Evolutionary conservation across 495 filamentous ascomycete species (phyloP), one percentile per base, ranked within the genome.

Genomic region (Neurospora sp.): DNA sequence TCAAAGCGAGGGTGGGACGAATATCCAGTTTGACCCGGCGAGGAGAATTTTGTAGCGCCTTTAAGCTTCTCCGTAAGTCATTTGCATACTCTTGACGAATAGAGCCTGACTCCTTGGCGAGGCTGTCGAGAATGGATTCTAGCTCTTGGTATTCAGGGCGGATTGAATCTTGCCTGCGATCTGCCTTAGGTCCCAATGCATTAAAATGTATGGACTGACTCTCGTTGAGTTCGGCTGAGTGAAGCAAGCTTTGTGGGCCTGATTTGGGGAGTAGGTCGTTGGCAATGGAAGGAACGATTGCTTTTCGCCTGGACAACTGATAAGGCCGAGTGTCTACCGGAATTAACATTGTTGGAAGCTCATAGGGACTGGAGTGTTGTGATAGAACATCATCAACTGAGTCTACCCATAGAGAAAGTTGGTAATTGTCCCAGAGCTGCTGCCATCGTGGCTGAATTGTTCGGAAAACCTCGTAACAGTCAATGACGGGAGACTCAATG

Each of bases 1-100:
- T 21, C 71, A 38, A 72, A 24, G 24, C 10, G 24, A 42, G 43
- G 21, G 71, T 59, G 38, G 42, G 43, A 66, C 42, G 34, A 45
- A 34, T 31, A 59, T 40, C 54, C 43, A 69, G 24, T 72, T 34
- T 66, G 10, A 75, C 69, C 36, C 73, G 72, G 15, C 70, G 43
- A 3, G 75, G 77, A 17, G 71, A 43, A 24, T 11, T 77, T 59
- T 66, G 69, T 45, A 73, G 28, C 62, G 74, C 48, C 76, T 76
- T 24, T 79, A 78, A 3, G 79, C 81, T 43, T 48, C 34, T 9
- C 37, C 74, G 66, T 4, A 80, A 69, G 21, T 74, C 75, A 17
- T 21, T 43, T 2, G 76, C 69, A 71, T 78, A 78, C 2, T 66
- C 54, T 66, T 66, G 28, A 34, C 54, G 54, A 66, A 66, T 66